Percentiles rank a stretch among this genome's conserved stretches.
Evolutionary conservation across 352 stramenopile species (phyloP).

Genomic region (Globisporangium polare): DNA sequence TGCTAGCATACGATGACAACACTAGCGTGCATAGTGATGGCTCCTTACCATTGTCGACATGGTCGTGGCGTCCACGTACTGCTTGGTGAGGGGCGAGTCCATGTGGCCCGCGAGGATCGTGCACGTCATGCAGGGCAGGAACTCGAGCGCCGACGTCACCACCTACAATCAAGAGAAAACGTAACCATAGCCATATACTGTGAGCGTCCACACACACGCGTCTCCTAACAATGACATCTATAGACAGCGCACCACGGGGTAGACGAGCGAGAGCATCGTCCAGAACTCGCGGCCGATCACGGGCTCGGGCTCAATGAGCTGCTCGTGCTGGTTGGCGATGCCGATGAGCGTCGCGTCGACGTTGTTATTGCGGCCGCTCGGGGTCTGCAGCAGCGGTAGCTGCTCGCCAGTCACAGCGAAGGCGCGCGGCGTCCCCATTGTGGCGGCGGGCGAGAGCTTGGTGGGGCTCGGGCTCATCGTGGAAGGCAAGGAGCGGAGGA

Average conservation of each 20-base stretch:
- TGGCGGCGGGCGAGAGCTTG: neutral
- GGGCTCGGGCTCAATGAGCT: slow-evolving; percentile 20
- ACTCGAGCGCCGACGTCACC: slow-evolving; percentile 45
- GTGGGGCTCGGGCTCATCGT: neutral
- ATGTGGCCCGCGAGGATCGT: slow-evolving; percentile 64
- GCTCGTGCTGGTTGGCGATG: slow-evolving; percentile 22
- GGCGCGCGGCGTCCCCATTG: neutral
- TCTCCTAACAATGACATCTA: neutral
- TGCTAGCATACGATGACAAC: neutral
- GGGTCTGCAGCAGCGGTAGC: neutral
- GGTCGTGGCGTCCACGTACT: slow-evolving; percentile 52
- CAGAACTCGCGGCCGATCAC: slow-evolving; percentile 16
- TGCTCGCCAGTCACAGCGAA: neutral
- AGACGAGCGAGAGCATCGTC: slow-evolving; percentile 21
- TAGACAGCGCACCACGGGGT: slow-evolving; percentile 19
- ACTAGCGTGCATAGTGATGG: neutral
- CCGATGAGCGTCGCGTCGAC: slow-evolving; percentile 11
- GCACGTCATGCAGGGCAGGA: slow-evolving; percentile 44
- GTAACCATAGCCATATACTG: slow-evolving; percentile 1
- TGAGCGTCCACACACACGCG: neutral
- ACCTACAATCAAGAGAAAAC: neutral
- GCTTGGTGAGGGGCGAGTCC: slow-evolving; percentile 43
- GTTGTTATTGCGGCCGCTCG: neutral
- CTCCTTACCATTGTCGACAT: slow-evolving; percentile 45
- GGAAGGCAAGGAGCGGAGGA: neutral